Conservation (phyloP, 768 basidiomycete species). For the Rhodosporidiobolus odoratus region DNA sequence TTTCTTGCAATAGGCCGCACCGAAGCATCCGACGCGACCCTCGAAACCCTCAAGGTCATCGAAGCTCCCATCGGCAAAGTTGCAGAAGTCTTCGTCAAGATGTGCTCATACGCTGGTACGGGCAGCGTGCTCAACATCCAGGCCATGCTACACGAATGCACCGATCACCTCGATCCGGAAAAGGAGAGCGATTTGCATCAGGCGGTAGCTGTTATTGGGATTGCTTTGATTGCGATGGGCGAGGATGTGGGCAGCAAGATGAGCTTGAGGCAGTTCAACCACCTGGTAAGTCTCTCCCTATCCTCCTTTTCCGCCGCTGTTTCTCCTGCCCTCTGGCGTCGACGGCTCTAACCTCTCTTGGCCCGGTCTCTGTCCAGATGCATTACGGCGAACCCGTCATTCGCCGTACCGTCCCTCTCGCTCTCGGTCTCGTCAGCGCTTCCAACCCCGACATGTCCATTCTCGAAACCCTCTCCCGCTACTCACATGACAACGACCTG, state of each 20-base stretch:
- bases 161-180: conserved; percentile 70
- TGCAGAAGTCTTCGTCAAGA: conserved; percentile 84
- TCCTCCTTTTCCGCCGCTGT: neutral
- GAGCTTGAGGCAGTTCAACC: conserved; percentile 95
- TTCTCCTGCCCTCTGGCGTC: neutral
- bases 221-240: conserved; percentile 93
- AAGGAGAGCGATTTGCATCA: conserved; percentile 66
- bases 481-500: conserved; percentile 98
- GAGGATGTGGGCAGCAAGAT: conserved; percentile 97
- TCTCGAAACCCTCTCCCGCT: conserved; percentile 94
- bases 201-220: conserved; percentile 85
- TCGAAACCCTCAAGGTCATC: conserved; percentile 87
- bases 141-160: conserved; percentile 83
- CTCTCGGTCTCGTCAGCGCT: conserved; percentile 85
- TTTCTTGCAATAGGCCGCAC: conserved; percentile 61
- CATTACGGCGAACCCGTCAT: conserved; percentile 92
- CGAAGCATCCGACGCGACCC: conserved; percentile 86
- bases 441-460: conserved; percentile 93
- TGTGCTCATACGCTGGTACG: conserved; percentile 89
- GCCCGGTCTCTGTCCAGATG: conserved; percentile 60
- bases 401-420: conserved; percentile 86
- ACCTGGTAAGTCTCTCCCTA: conserved; percentile 60
- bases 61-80: conserved; percentile 86
- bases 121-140: conserved; percentile 93
- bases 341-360: neutral